Evolutionary conservation across 495 filamentous ascomycete genomes (phyloP).

Genomic region (Friedmanniomyces simplex): DNA sequence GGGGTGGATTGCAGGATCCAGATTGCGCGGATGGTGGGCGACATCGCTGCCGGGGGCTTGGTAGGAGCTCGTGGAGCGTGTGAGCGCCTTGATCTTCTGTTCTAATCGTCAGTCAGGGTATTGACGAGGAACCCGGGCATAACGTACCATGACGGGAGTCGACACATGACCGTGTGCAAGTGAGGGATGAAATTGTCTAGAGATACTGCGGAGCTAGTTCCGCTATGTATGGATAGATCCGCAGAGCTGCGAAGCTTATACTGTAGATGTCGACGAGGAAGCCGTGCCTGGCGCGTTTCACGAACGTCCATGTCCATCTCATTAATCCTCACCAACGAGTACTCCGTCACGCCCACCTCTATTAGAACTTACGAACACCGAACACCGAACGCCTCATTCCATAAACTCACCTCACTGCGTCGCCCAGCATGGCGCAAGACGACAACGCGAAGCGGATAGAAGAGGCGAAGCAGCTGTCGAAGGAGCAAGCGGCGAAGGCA

Average conservation of each 20-base stretch:
- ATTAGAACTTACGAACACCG: not conserved
- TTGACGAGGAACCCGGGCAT: not conserved
- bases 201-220: not conserved
- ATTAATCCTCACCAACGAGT: not conserved
- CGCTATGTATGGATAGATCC: not conserved
- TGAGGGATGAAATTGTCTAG: not conserved
- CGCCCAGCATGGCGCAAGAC: slow-evolving; percentile 38
- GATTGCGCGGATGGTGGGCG: slow-evolving; percentile 66
- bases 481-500: slow-evolving; percentile 67
- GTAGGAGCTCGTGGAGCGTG: slow-evolving; percentile 61
- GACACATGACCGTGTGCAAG: not conserved
- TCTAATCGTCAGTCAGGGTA: not conserved
- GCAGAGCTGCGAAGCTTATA: slow-evolving; percentile 7
- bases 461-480: slow-evolving; percentile 76
- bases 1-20: slow-evolving; percentile 86
- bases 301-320: not conserved
- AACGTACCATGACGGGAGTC: slow-evolving; percentile 4
- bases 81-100: slow-evolving; percentile 89
- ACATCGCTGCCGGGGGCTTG: slow-evolving; percentile 70
- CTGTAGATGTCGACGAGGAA: not conserved
- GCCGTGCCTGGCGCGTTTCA: not conserved
- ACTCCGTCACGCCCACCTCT: not conserved
- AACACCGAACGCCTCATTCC: not conserved
- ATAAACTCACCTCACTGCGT: not conserved
- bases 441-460: slow-evolving; percentile 52